Evolutionary conservation across 2,329 filamentous ascomycete species (phyloP).

Genomic region (Calonectria pteridis): DNA sequence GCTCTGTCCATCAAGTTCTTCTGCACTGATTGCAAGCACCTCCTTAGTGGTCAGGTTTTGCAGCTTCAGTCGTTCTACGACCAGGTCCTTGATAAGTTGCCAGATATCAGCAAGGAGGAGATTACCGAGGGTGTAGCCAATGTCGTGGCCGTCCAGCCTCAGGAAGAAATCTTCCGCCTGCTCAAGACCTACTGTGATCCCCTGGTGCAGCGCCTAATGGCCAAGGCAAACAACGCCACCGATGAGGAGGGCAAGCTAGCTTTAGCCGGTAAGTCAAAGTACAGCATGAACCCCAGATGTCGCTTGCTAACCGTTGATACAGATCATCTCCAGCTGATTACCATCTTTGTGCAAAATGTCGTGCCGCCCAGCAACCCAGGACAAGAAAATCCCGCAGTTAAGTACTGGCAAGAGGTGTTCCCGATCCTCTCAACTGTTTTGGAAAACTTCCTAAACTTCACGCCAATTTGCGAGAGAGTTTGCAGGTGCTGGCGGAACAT

Average conservation of each 20-base stretch:
- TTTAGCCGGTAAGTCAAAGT: conserved; percentile 76
- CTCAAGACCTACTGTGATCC: conserved; percentile 96
- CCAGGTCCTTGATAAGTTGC: conserved; percentile 87
- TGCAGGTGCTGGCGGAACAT: conserved; percentile 97
- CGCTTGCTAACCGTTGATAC: conserved; percentile 34
- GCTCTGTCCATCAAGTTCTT: conserved; percentile 97
- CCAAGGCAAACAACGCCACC: conserved; percentile 85
- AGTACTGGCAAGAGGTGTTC: conserved; percentile 96
- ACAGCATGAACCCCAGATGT: neutral
- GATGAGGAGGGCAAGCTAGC: conserved; percentile 87
- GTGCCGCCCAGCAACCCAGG: conserved; percentile 79
- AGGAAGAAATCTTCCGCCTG: conserved; percentile 82
- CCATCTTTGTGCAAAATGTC: conserved; percentile 84
- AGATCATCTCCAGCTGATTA: conserved; percentile 94
- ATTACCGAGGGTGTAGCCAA: conserved; percentile 95
- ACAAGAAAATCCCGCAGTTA: conserved; percentile 89
- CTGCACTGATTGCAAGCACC: conserved; percentile 91
- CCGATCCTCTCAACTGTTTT: conserved; percentile 88
- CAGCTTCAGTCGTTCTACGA: conserved; percentile 95
- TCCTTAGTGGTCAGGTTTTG: conserved; percentile 84
- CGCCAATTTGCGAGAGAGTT: conserved; percentile 91
- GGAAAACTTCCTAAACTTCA: conserved; percentile 86
- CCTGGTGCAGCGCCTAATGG: conserved; percentile 86
- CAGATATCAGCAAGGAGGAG: conserved; percentile 90
- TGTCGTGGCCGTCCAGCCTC: conserved; percentile 88